Conservation (phyloP, 2,329 filamentous ascomycete species). For the Magnaporthales sp. region DNA sequence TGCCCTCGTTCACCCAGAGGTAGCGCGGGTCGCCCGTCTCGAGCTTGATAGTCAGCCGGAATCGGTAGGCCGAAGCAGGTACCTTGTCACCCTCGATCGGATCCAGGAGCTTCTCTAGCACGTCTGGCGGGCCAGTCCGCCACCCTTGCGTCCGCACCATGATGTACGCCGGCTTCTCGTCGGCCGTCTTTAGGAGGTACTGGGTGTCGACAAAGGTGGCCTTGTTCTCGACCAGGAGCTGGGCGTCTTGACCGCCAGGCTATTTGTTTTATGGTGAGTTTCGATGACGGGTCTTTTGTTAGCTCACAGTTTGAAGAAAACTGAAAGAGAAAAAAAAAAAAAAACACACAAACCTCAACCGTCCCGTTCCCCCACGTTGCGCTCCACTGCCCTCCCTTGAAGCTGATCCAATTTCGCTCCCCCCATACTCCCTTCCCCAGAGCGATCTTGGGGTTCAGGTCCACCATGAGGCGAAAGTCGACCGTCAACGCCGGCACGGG, state of each 20-base stretch:
- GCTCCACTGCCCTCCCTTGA: conserved; percentile 10
- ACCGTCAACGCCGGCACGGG: conserved; percentile 7
- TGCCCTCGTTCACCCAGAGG: conserved; percentile 13
- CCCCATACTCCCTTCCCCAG: conserved; percentile 10
- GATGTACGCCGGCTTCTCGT: conserved; percentile 11
- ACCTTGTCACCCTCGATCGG: conserved; percentile 15
- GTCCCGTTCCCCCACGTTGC: conserved; percentile 11
- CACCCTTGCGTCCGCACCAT: conserved; percentile 13
- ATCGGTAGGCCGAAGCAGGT: conserved; percentile 13
- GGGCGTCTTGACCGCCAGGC: conserved; percentile 12
- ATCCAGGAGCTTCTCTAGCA: conserved; percentile 10
- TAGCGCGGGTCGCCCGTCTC: conserved; percentile 19
- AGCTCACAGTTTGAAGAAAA: not conserved
- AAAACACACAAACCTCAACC: conserved; percentile 5
- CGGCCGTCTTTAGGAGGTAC: conserved; percentile 10
- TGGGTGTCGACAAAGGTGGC: conserved; percentile 12
- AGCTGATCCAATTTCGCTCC: conserved; percentile 12
- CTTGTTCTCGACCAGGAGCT: conserved; percentile 10
- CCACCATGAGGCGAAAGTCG: conserved; percentile 11
- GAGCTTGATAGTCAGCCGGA: conserved; percentile 16
- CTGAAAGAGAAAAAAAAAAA: not conserved
- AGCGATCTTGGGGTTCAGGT: conserved; percentile 9
- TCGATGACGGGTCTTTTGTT: no score
- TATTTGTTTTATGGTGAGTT: no score
- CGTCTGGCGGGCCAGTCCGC: conserved; percentile 12